A percentile compares a stretch with the other conserved stretches of the same genome.
phyloP scores from a whole-genome alignment of 345 rosid genomes.

The Reutealis trisperma region DNA sequence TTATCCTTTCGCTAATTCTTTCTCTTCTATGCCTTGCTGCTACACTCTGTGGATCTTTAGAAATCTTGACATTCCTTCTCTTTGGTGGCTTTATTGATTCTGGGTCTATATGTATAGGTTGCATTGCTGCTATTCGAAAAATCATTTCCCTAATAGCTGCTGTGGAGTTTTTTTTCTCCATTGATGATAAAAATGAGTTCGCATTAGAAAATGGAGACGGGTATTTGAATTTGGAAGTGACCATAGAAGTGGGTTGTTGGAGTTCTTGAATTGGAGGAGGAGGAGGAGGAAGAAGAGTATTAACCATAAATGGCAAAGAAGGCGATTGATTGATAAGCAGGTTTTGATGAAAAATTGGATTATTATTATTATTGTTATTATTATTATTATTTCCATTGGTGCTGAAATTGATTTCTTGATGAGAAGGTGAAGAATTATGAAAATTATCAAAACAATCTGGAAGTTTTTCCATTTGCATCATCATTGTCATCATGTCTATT shows the following conservation, averaged over 20 bases:
- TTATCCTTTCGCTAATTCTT: constrained; percentile 81
- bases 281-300: constrained; percentile 22
- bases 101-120: constrained; percentile 84
- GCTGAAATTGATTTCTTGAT: constrained; percentile 32
- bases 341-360: constrained; percentile 10
- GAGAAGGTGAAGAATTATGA: constrained; percentile 12
- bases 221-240: constrained; percentile 14
- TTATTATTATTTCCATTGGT: constrained; percentile 16
- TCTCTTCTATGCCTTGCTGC: constrained; percentile 91
- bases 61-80: constrained; percentile 83
- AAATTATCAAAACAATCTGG: constrained; percentile 49
- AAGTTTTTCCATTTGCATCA: constrained; percentile 71
- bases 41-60: constrained; percentile 94
- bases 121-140: constrained; percentile 85
- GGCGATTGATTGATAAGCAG: background rate
- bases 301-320: constrained; percentile 19
- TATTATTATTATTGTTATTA: background rate
- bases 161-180: constrained; percentile 42
- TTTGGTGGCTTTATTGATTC: constrained; percentile 84
- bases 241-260: too few relatives aligned
- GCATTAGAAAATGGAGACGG: constrained; percentile 22
- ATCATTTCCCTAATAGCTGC: constrained; percentile 89
- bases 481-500: constrained; percentile 54
- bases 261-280: constrained; percentile 32
- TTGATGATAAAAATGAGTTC: constrained; percentile 34